Evolutionary conservation across 345 rosid species (phyloP).

Genomic region (Fremontodendron californicum): DNA sequence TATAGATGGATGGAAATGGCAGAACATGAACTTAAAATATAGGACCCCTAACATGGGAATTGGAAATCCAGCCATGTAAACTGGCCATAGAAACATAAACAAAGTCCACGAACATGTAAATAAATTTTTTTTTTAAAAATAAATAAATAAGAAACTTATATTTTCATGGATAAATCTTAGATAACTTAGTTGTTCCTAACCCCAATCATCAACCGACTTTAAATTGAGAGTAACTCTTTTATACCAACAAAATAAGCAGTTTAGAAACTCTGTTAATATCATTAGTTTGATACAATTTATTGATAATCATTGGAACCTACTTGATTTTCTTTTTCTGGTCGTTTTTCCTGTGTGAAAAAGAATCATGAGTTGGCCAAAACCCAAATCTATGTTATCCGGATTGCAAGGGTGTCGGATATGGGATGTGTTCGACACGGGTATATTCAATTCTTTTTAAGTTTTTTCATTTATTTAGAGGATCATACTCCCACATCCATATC

Average conservation of each 20-base stretch:
- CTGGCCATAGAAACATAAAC: neutral
- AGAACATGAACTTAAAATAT: constrained; percentile 3
- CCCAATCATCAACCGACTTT: neutral
- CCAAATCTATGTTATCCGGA: no score
- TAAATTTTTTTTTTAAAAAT: neutral
- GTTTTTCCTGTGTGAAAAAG: neutral
- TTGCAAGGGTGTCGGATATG: no score
- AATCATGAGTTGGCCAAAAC: constrained; percentile 10
- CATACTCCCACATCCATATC: no score
- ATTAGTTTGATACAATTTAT: neutral
- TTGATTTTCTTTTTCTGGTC: neutral
- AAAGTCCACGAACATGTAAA: neutral
- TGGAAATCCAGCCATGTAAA: neutral
- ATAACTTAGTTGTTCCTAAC: constrained; percentile 6
- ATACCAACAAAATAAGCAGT: neutral
- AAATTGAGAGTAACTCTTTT: neutral
- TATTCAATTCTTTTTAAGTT: no score
- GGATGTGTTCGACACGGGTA: no score
- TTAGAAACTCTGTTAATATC: neutral
- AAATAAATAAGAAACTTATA: neutral
- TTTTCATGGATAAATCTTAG: neutral
- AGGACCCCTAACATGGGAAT: constrained; percentile 16
- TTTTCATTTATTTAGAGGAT: no score
- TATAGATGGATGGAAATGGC: neutral
- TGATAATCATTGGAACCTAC: neutral